Conservation (phyloP, 495 filamentous ascomycete species). For the Penicillium paradoxum region DNA sequence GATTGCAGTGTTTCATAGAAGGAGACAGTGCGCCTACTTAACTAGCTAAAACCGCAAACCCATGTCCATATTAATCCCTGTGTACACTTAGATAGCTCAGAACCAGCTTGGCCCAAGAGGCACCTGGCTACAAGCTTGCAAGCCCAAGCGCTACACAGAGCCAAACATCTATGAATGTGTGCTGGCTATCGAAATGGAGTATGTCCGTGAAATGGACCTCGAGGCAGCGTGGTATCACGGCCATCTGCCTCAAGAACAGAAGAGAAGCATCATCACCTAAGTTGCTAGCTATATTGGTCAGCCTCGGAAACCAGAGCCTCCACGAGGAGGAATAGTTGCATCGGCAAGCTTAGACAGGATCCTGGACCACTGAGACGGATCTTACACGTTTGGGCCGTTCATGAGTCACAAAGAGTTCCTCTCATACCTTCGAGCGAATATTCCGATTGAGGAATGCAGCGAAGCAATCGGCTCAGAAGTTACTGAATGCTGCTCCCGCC, state of each 20-base stretch:
- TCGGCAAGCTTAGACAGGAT: conserved; percentile 3
- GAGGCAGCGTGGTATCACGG: conserved; percentile 3
- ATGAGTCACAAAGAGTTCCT: conserved; percentile 9
- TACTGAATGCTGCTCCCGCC: conserved; percentile 7
- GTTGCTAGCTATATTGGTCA: conserved; percentile 10
- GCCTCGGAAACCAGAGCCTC: conserved; percentile 8
- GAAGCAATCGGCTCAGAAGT: conserved; percentile 3
- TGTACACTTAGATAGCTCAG: no score
- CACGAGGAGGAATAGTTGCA: conserved; percentile 6
- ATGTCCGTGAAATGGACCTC: conserved; percentile 3
- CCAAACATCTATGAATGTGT: no score
- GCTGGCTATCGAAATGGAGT: conserved; percentile 9
- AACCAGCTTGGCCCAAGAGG: no score
- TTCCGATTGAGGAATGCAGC: conserved; percentile 8
- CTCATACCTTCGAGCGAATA: conserved; percentile 11
- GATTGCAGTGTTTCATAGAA: no score
- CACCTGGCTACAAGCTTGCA: no score
- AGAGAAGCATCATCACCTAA: conserved; percentile 3
- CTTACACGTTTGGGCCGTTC: conserved; percentile 9
- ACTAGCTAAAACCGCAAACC: no score
- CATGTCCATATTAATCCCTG: no score
- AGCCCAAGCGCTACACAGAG: no score
- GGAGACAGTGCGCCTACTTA: no score
- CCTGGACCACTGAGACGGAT: conserved; percentile 10
- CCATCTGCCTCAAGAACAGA: conserved; percentile 12